These are phyloP conservation scores for Phytophthora sp. DNA, from an alignment of 352 stramenopile genomes.

Conservation along the genomic window DNA sequence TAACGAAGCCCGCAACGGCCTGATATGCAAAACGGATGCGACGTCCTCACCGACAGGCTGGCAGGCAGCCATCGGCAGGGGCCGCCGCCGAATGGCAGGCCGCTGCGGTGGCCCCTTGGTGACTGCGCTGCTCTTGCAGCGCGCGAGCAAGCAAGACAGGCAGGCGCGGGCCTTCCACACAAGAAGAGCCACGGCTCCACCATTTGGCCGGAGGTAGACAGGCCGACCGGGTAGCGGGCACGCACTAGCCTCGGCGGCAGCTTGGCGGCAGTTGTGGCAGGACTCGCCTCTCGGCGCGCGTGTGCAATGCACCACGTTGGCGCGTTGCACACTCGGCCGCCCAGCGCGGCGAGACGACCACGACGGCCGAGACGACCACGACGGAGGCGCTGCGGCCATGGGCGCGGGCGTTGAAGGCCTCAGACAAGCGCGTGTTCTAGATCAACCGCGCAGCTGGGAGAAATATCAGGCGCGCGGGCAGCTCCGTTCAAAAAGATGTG, in stretches of 20 bases:
- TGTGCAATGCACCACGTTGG: constrained; percentile 10
- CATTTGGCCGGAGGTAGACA: constrained; percentile 16
- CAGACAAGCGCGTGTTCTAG: constrained; percentile 1
- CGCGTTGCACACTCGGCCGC: background rate
- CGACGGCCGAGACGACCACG: background rate
- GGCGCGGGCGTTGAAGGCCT: background rate
- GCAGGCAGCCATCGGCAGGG: background rate
- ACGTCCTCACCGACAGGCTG: background rate
- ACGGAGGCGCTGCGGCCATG: background rate
- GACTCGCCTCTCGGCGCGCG: background rate
- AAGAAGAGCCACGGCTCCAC: constrained; percentile 5
- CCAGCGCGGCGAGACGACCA: background rate
- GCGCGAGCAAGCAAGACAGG: constrained; percentile 12
- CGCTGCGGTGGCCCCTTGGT: background rate
- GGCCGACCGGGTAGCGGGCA: constrained; percentile 18
- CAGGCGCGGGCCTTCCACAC: constrained; percentile 9
- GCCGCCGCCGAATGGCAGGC: background rate
- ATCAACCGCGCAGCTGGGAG: constrained; percentile 9
- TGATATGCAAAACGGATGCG: constrained; percentile 13
- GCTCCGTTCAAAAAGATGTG: constrained; percentile 21
- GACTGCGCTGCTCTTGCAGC: constrained; percentile 19
- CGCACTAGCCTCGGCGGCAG: background rate
- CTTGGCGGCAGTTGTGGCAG: background rate
- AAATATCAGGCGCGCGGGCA: constrained; percentile 25
- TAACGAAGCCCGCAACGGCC: background rate